Evolutionary conservation across 495 filamentous ascomycete genomes (phyloP), one percentile per base, ranked within the genome.

Genomic region (Aspergillus saccharolyticus): DNA sequence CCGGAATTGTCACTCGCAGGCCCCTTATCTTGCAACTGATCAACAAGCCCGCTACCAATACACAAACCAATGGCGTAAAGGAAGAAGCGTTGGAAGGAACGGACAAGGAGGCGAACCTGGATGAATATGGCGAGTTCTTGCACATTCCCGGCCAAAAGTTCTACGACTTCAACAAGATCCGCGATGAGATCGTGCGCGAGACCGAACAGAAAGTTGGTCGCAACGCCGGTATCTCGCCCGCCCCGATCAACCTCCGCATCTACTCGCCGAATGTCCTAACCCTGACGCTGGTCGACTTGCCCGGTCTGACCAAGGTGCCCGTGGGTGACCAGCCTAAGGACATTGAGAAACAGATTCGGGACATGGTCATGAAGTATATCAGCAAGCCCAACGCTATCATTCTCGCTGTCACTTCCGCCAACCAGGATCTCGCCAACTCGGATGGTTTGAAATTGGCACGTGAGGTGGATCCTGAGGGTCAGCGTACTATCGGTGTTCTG

Each of bases 321-420:
- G 94, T 99, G 46, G 95, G 95, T 57, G 95, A 99, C 68, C 95
- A 99, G 77, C 95, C 95, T 48, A 88, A 91, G 74, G 95, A 99
- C 76, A 99, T 99, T 61, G 95, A 99, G 82, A 82, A 81, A 59
- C 95, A 99, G 76, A 99, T 99, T 66, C 85, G 82, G 66, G 95
- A 97, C 56, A 99, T 99, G 95, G 94, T 99, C 46, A 73, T 99
- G 72, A 97, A 97, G 77, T 93, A 97, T 68, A 99, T 99, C 67
- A 86, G 86, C 71, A 99, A 99, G 76, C 85, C 91, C 19, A 99
- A 99, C 67, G 93, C 95, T 25, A 99, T 99, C 70, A 96, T 97
- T 60, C 76, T 99, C 8, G 95, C 95, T 7, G 95, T 99, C 54
- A 97, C 95, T 8, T 86, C 90, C 28, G 95, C 94, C 58, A 99